Percentiles rank a stretch among this genome's conserved stretches.
Conservation (phyloP, 192 early-diverging fungal species). For the Coemansia sp. region DNA sequence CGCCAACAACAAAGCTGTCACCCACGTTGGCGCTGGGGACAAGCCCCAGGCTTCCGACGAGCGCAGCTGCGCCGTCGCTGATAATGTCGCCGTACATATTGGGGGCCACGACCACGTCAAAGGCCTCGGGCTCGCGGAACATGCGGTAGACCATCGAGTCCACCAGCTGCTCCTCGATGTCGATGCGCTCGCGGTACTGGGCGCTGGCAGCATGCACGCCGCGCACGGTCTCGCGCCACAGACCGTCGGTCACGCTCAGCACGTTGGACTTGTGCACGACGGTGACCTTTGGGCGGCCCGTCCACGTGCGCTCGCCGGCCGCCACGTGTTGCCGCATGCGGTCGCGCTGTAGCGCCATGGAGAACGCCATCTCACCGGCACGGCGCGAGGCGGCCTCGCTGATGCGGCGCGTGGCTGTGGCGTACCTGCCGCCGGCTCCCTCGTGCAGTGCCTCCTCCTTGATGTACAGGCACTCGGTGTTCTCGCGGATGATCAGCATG, state of each 20-base stretch:
- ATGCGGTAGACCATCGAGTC: slow-evolving; percentile 99
- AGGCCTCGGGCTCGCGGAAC: slow-evolving; percentile 94
- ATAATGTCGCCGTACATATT: slow-evolving; percentile 99
- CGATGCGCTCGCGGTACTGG: slow-evolving; percentile 58
- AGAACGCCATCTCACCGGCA: slow-evolving; percentile 87
- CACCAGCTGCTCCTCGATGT: slow-evolving; percentile 95
- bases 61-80: slow-evolving; percentile 93
- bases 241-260: slow-evolving; percentile 88
- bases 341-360: slow-evolving; percentile 83
- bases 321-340: slow-evolving; percentile 61
- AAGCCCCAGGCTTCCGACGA: slow-evolving; percentile 92
- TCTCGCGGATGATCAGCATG: slow-evolving; percentile 97
- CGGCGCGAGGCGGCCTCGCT: slow-evolving; percentile 84
- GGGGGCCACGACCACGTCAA: slow-evolving; percentile 96
- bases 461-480: slow-evolving; percentile 89
- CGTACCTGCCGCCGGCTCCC: slow-evolving; percentile 58
- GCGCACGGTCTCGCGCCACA: slow-evolving; percentile 92
- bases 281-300: slow-evolving; percentile 74
- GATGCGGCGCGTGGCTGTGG: slow-evolving; percentile 86
- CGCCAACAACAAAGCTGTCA: slow-evolving; percentile 91
- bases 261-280: slow-evolving; percentile 99
- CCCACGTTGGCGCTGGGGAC: slow-evolving; percentile 97
- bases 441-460: slow-evolving; percentile 55
- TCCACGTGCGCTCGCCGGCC: slow-evolving; percentile 62
- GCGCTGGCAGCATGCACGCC: slow-evolving; percentile 65